Base-by-base conservation (phyloP, 2,329 filamentous ascomycete species). In the Phyllosticta paracitricarpa region DNA sequence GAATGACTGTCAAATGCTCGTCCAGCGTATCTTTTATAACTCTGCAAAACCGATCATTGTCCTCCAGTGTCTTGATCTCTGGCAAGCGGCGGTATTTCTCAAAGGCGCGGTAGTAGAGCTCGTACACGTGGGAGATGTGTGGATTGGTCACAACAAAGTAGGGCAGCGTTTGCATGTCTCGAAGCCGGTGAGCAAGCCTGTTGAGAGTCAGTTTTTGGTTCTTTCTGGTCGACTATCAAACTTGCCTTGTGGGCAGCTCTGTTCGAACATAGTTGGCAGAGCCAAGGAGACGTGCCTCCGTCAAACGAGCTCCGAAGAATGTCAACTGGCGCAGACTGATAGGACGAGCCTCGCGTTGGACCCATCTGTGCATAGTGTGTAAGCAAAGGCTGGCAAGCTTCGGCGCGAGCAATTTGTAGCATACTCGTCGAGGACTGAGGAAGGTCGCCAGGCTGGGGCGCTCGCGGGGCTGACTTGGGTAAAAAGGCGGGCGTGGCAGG, bases 261-360 rank as follows among this genome's bases (percentile, higher is more conserved):
- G 91, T 91, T 62, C 94, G 89, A 58, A 97, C 92, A 79, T 99
- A 99, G 76, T 99, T 99, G 64, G 94, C 94, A 53, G 92, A 97
- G 76, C 89, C 92, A 67, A 99, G 84, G 64, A 99, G 82, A 62
- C 95, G 87, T 58, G 86, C 82, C 76, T 97, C 92, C 56, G 92
- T 97, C 71, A 99, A 78, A 24, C 92, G 95, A 56, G 94, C 88
- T 30, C 94, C 94, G 75, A 97, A 99, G 69, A 97, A 95, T 78
- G 96, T 97, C 69, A 99, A 83, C 76, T 97, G 94, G 62, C 94
- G 89, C 68, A 99, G 79, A 77, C 91, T 96, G 72, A 99, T 97
- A n/a, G 94, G 94, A 58, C 91, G 84, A 56, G 92, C 92, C 72
- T 96, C 91, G 69, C 88, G 89, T 65, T 89, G 87, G 58, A 97